Evolutionary conservation across 345 rosid species (phyloP).

Genomic region (Rhodamnia argentea): DNA sequence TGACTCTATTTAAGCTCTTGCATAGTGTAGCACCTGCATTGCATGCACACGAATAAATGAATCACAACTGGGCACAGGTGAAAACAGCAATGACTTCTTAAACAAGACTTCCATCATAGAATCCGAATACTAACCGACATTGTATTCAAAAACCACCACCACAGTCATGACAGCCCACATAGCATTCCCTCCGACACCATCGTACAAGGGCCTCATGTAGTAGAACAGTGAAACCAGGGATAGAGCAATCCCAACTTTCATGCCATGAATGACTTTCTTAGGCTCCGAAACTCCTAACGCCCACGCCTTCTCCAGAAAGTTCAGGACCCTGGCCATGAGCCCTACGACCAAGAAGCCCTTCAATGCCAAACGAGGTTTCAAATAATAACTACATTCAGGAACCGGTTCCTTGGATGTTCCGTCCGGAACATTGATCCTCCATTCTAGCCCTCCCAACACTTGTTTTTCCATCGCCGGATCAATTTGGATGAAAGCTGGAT

Average conservation of each 20-base stretch:
- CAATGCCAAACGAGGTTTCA: slow-evolving; percentile 7
- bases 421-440: slow-evolving; percentile 40
- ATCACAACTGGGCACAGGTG: background rate
- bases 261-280: slow-evolving; percentile 45
- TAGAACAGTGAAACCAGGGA: slow-evolving; percentile 57
- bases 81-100: background rate
- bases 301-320: slow-evolving; percentile 41
- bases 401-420: slow-evolving; percentile 22
- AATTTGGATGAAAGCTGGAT: background rate
- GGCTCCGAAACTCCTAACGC: slow-evolving; percentile 54
- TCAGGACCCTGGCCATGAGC: slow-evolving; percentile 8
- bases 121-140: slow-evolving; percentile 32
- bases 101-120: background rate
- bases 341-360: slow-evolving; percentile 12
- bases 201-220: slow-evolving; percentile 62
- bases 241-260: slow-evolving; percentile 68
- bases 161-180: slow-evolving; percentile 84
- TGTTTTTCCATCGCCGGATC: slow-evolving; percentile 3
- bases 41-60: background rate
- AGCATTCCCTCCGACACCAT: slow-evolving; percentile 54
- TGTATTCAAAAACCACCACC: slow-evolving; percentile 61
- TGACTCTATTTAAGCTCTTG: slow-evolving; percentile 55
- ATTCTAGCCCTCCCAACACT: slow-evolving; percentile 31
- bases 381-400: background rate
- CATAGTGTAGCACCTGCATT: slow-evolving; percentile 64